Conservation (phyloP, 768 basidiomycete genomes). For the Leccinum disarticulatum region DNA sequence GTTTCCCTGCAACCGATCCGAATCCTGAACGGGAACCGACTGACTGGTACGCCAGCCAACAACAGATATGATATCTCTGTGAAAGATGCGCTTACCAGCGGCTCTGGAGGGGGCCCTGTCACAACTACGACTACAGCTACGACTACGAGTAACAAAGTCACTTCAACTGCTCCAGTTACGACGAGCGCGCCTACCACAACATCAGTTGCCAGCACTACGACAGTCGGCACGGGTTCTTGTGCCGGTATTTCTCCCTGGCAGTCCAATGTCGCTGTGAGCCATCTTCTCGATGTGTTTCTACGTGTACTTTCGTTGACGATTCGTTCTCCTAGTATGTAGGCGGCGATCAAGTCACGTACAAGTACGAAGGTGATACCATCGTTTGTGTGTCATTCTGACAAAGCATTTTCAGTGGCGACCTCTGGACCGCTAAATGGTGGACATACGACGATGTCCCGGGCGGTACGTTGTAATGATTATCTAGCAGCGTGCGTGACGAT, state of each 20-base stretch:
- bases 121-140: not conserved
- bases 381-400: not conserved
- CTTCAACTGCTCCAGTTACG: slow-evolving; percentile 21
- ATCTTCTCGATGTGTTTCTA: not conserved
- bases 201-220: slow-evolving; percentile 6
- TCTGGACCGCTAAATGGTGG: slow-evolving; percentile 56
- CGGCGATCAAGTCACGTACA: slow-evolving; percentile 44
- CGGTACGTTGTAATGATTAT: slow-evolving; percentile 20
- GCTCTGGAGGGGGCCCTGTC: slow-evolving; percentile 26
- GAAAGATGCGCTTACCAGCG: slow-evolving; percentile 54
- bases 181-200: slow-evolving; percentile 12
- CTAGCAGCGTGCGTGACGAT: too few species aligned
- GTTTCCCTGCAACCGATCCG: not conserved
- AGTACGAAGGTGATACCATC: slow-evolving; percentile 28
- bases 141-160: slow-evolving; percentile 23
- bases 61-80: slow-evolving; percentile 58
- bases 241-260: slow-evolving; percentile 45
- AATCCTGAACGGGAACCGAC: not conserved
- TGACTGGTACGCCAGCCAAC: slow-evolving; percentile 42
- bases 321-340: slow-evolving; percentile 39
- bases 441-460: slow-evolving; percentile 38
- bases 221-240: slow-evolving; percentile 34
- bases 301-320: not conserved
- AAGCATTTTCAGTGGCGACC: slow-evolving; percentile 37
- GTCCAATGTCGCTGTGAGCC: slow-evolving; percentile 38